Evolutionary conservation across 768 basidiomycete genomes (phyloP).

Genomic region (Coprinellus aureogranulatus): DNA sequence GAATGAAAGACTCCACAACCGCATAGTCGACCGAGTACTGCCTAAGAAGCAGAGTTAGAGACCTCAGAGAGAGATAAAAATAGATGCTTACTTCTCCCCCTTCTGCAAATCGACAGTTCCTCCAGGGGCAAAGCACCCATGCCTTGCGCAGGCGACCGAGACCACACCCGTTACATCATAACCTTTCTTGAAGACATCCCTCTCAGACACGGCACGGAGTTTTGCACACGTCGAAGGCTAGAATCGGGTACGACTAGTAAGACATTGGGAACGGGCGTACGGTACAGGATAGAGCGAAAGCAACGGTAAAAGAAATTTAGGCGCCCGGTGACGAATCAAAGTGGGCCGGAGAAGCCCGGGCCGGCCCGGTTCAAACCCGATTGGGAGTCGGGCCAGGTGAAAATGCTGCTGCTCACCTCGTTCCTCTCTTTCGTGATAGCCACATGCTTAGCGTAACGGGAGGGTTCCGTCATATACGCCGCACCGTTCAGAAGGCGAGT

Average conservation of each 20-base stretch:
- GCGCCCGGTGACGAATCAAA: too few species aligned
- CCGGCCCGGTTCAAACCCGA: too few species aligned
- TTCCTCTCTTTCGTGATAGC: constrained; percentile 1
- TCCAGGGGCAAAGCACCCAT: constrained; percentile 30
- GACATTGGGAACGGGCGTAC: background rate
- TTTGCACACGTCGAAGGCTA: background rate
- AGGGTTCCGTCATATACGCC: constrained; percentile 21
- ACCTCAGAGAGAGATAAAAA: too few species aligned
- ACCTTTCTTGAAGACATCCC: constrained; percentile 13
- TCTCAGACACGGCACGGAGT: constrained; percentile 15
- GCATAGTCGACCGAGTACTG: background rate
- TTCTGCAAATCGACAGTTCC: constrained; percentile 29
- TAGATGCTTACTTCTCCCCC: constrained; percentile 17
- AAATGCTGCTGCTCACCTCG: constrained; percentile 10
- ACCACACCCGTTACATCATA: constrained; percentile 26
- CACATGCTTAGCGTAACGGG: constrained; percentile 22
- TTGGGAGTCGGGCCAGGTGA: too few species aligned
- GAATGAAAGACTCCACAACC: background rate
- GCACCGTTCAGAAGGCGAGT: constrained; percentile 24
- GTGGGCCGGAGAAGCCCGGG: too few species aligned
- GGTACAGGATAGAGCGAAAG: background rate
- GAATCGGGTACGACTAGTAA: background rate
- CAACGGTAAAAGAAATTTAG: background rate
- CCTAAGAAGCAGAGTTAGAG: too few species aligned
- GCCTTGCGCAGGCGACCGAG: constrained; percentile 27